Percentiles rank a stretch among this genome's conserved stretches.
phyloP scores from a whole-genome alignment of 2,329 filamentous ascomycete genomes.

The Penicillium sp. region DNA sequence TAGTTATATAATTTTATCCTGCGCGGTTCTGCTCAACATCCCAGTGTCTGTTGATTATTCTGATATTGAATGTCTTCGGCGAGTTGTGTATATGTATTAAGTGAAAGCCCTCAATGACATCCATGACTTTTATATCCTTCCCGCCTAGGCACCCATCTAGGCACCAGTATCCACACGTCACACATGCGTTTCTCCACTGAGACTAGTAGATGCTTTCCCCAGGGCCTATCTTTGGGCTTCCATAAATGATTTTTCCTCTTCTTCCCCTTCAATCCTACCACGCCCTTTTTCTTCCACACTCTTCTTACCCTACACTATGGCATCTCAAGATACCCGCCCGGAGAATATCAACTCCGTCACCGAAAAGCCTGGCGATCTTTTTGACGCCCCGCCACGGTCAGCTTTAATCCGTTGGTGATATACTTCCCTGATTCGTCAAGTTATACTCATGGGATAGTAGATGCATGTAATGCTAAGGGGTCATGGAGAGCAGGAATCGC shows the following conservation, averaged over 20 bases:
- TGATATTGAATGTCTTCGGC: not conserved
- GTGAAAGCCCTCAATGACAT: not conserved
- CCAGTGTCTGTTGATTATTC: not conserved
- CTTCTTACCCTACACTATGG: not conserved
- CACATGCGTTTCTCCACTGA: not conserved
- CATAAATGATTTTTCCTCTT: not conserved
- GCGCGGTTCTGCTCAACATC: not conserved
- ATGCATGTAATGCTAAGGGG: slow-evolving; percentile 61
- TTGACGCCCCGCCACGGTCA: slow-evolving; percentile 50
- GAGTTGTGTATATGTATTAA: not conserved
- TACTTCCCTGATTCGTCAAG: slow-evolving; percentile 37
- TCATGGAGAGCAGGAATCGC: slow-evolving; percentile 62
- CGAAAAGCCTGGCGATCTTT: slow-evolving; percentile 50
- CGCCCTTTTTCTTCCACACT: not conserved
- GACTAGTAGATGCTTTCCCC: not conserved
- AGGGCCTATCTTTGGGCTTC: not conserved
- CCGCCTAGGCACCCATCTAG: no score
- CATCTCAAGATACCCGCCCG: not conserved
- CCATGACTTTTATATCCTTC: not conserved
- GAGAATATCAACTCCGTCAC: slow-evolving; percentile 10
- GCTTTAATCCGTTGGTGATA: slow-evolving; percentile 35
- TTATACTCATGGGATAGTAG: slow-evolving; percentile 21
- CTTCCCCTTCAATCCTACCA: not conserved
- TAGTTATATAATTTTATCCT: not conserved
- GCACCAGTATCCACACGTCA: not conserved